phyloP scores from a whole-genome alignment of 192 early-diverging fungal species.

The Nowakowskiella sp. region DNA sequence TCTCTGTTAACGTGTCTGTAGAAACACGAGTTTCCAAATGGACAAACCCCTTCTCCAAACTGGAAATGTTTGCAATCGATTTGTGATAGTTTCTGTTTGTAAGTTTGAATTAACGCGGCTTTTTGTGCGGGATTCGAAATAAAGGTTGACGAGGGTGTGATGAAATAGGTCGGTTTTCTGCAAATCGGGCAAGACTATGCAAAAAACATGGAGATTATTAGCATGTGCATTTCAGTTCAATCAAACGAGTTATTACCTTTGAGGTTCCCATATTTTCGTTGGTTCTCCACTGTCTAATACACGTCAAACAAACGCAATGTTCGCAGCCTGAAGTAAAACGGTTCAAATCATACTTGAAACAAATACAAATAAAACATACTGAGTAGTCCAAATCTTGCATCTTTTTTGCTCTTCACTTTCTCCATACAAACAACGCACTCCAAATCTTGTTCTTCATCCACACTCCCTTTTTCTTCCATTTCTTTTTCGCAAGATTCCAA shows the following conservation, averaged over 20 bases:
- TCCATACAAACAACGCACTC: constrained; percentile 51
- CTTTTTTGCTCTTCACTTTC: constrained; percentile 25
- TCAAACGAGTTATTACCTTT: constrained; percentile 19
- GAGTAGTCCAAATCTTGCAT: constrained; percentile 43
- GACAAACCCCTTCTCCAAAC: constrained; percentile 38
- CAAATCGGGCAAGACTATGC: constrained; percentile 44
- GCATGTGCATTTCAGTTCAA: background rate
- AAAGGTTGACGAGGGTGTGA: constrained; percentile 40
- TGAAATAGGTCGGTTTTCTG: constrained; percentile 34
- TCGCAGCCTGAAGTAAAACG: constrained; percentile 26
- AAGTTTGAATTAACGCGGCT: constrained; percentile 29
- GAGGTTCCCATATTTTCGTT: constrained; percentile 36
- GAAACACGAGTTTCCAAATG: constrained; percentile 43
- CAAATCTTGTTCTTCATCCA: constrained; percentile 21
- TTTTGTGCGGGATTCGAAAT: constrained; percentile 22
- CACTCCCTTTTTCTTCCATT: background rate
- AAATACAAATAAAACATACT: constrained; percentile 17
- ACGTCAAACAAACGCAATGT: constrained; percentile 44
- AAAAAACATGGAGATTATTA: background rate
- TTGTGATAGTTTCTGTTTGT: constrained; percentile 28
- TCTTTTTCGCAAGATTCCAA: background rate
- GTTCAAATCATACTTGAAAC: constrained; percentile 2
- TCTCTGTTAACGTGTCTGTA: constrained; percentile 37
- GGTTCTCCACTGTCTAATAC: constrained; percentile 40
- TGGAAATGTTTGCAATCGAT: constrained; percentile 45